phyloP scores from a whole-genome alignment of 805 yeast species.

The Starmerella powellii region DNA sequence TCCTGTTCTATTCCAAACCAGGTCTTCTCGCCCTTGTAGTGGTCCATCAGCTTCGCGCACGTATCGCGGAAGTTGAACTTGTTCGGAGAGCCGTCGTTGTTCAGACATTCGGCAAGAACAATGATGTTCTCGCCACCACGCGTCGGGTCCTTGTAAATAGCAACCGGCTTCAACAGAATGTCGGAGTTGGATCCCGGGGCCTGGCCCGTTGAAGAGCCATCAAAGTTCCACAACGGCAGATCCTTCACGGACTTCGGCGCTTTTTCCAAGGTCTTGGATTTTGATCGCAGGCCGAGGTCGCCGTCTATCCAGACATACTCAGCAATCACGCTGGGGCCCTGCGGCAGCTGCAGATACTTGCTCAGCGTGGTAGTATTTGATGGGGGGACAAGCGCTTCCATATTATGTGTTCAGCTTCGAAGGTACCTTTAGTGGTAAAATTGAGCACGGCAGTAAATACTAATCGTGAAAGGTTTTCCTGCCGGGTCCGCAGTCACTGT shows the following conservation, averaged over 20 bases:
- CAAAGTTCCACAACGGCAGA: constrained; percentile 98
- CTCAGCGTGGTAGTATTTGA: constrained; percentile 61
- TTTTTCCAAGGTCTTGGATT: constrained; percentile 74
- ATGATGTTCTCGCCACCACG: constrained; percentile 95
- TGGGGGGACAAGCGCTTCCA: constrained; percentile 19
- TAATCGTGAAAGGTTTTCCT: too few species aligned
- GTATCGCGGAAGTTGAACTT: constrained; percentile 96
- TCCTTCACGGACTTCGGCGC: constrained; percentile 64
- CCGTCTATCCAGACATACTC: constrained; percentile 98
- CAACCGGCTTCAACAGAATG: constrained; percentile 87
- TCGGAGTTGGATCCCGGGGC: constrained; percentile 98
- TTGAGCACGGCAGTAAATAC: not conserved
- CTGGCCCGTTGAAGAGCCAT: constrained; percentile 96
- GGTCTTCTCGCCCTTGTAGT: constrained; percentile 68
- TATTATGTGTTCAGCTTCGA: not conserved
- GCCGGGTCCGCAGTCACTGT: not conserved
- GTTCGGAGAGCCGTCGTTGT: constrained; percentile 98
- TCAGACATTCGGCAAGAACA: constrained; percentile 93
- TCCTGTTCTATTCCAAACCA: constrained; percentile 99
- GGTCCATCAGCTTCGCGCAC: constrained; percentile 87
- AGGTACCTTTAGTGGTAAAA: not conserved
- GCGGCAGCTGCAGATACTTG: constrained; percentile 74
- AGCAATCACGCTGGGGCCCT: constrained; percentile 77
- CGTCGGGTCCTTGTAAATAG: constrained; percentile 92
- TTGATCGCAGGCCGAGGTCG: constrained; percentile 79